A percentile compares a stretch with the other conserved stretches of the same genome.
These are phyloP conservation scores for Dianthus caryophyllus DNA, from an alignment of 148 eudicot genomes.

Conservation along the genomic window DNA sequence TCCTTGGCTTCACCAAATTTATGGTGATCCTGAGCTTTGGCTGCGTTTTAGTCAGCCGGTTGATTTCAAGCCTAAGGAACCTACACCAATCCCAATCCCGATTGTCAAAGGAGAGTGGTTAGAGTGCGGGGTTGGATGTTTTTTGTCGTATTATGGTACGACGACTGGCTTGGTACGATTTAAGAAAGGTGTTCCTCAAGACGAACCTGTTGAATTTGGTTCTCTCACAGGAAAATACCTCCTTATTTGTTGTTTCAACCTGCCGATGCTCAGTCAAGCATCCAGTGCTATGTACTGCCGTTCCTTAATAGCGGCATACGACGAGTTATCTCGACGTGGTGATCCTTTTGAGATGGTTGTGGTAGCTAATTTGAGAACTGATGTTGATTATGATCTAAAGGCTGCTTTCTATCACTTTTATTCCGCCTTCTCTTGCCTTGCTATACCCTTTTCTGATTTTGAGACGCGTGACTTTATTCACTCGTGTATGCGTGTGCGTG, in stretches of 20 bases:
- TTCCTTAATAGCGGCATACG: neutral
- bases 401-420: constrained; percentile 8
- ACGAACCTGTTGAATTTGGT: neutral
- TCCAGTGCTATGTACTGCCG: neutral
- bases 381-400: neutral
- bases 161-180: neutral
- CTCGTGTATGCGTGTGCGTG: neutral
- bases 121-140: too few relatives aligned
- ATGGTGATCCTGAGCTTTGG: too few relatives aligned
- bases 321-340: neutral
- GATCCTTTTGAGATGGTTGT: constrained; percentile 3
- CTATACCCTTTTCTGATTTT: constrained; percentile 11
- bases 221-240: neutral
- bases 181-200: neutral
- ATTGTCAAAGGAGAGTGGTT: too few relatives aligned
- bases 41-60: too few relatives aligned
- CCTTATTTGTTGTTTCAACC: neutral
- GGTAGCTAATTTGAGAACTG: neutral
- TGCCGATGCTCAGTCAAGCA: neutral
- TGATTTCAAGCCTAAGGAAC: too few relatives aligned
- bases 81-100: too few relatives aligned
- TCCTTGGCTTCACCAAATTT: too few relatives aligned
- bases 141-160: neutral
- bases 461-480: neutral
- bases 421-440: neutral